phyloP scores from a whole-genome alignment of 352 stramenopile species.

The Thalassiosira allenii region DNA sequence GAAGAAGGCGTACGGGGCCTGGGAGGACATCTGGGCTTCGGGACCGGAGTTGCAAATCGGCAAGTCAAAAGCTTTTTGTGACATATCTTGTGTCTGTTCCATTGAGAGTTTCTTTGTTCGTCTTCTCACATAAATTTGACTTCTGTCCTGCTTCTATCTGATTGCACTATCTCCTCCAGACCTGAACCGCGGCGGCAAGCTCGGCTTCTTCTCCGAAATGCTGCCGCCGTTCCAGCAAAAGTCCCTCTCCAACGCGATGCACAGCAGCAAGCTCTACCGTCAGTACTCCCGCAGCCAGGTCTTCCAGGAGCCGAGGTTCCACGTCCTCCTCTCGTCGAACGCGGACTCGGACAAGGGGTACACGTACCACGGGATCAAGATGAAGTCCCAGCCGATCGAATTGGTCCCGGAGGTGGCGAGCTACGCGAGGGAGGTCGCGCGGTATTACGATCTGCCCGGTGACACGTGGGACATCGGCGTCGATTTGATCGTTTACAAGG shows the following conservation, averaged over 20 bases:
- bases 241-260: conserved; percentile 41
- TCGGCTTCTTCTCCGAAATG: conserved; percentile 36
- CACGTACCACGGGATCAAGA: conserved; percentile 63
- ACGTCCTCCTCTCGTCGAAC: conserved; percentile 63
- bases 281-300: conserved; percentile 47
- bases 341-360: conserved; percentile 46
- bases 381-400: conserved; percentile 51
- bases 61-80: background rate
- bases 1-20: conserved; percentile 16
- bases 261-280: conserved; percentile 56
- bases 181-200: conserved; percentile 30
- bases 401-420: conserved; percentile 41
- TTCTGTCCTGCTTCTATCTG: background rate
- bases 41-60: background rate
- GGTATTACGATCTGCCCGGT: conserved; percentile 24
- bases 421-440: conserved; percentile 31
- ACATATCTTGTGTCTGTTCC: background rate
- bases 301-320: conserved; percentile 60
- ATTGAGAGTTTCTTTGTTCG: too few relatives aligned
- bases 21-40: conserved; percentile 34
- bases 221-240: conserved; percentile 14
- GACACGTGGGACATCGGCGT: conserved; percentile 63
- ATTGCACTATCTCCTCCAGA: background rate
- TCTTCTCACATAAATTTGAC: too few relatives aligned
- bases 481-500: conserved; percentile 64